These are phyloP conservation scores for Gentiana macrophylla DNA, from an alignment of 257 asterid species.

Conservation along the genomic window DNA sequence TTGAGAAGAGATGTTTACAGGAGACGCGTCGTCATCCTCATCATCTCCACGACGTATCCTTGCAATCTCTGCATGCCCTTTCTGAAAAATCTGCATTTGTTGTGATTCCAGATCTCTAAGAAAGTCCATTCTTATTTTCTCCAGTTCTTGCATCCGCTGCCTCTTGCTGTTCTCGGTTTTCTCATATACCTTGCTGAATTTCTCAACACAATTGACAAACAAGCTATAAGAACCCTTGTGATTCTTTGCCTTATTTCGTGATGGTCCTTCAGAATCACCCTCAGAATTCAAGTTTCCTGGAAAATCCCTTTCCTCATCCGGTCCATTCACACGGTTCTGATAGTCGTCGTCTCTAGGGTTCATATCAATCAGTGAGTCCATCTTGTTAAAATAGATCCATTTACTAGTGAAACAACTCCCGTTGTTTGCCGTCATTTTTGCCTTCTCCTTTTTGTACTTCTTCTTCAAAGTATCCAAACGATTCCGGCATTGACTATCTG, in stretches of 20 bases:
- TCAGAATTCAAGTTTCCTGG: conserved; percentile 50
- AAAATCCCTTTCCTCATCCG: conserved; percentile 78
- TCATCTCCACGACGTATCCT: conserved; percentile 52
- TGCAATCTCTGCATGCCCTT: conserved; percentile 72
- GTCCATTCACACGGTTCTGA: conserved; percentile 44
- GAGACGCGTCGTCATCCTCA: conserved; percentile 43
- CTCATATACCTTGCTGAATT: conserved; percentile 60
- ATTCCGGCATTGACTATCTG: conserved; percentile 84
- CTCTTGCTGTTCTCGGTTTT: conserved; percentile 78
- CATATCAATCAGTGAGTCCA: conserved; percentile 53
- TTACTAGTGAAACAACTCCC: conserved; percentile 19
- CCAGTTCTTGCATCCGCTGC: conserved; percentile 72
- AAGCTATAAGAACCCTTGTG: conserved; percentile 34
- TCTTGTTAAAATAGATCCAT: conserved; percentile 79
- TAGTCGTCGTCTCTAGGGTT: conserved; percentile 36
- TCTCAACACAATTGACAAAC: conserved; percentile 71
- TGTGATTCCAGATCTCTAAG: conserved; percentile 69
- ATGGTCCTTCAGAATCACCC: conserved; percentile 46
- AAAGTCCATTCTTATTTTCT: conserved; percentile 76
- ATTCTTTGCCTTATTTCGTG: conserved; percentile 30
- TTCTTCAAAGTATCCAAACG: conserved; percentile 89
- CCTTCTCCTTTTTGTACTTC: conserved; percentile 88
- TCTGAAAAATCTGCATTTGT: conserved; percentile 71
- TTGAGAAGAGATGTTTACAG: conserved; percentile 23
- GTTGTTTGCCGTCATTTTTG: conserved; percentile 24